These are phyloP conservation scores for Tilletiopsis washingtonensis DNA, from an alignment of 1,284 basidiomycete species.

Conservation along the genomic window DNA sequence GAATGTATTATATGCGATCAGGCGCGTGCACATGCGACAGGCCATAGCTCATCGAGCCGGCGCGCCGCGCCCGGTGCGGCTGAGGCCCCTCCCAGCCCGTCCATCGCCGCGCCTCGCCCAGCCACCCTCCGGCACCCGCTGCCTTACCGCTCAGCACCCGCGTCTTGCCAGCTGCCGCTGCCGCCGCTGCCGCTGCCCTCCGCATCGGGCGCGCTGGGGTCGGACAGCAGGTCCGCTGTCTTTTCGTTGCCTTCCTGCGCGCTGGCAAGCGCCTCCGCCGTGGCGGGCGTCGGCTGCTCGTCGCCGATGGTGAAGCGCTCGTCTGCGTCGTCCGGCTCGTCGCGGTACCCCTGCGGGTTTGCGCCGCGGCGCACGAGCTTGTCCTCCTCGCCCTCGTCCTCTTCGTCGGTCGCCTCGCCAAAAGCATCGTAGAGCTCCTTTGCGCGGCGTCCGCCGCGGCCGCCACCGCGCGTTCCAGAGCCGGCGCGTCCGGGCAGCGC, in stretches of 20 bases:
- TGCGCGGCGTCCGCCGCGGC: constrained; percentile 25
- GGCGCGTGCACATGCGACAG: no score
- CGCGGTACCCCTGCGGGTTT: background rate
- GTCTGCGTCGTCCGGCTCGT: constrained; percentile 3
- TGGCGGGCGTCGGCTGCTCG: constrained; percentile 1
- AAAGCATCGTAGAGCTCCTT: constrained; percentile 50
- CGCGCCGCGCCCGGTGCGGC: no score
- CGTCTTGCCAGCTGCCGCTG: constrained; percentile 4
- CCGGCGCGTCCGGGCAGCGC: constrained; percentile 28
- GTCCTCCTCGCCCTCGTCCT: constrained; percentile 18
- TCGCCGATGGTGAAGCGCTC: constrained; percentile 6
- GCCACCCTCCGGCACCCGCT: no score
- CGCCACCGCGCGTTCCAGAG: constrained; percentile 11
- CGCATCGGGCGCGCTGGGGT: background rate
- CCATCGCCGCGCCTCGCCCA: no score
- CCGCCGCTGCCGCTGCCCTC: background rate
- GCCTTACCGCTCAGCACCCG: no score
- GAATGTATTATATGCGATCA: no score
- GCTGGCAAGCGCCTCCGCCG: constrained; percentile 19
- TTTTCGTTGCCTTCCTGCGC: constrained; percentile 21
- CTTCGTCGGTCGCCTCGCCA: constrained; percentile 44
- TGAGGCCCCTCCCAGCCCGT: no score
- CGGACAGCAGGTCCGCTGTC: constrained; percentile 1
- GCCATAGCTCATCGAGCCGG: no score
- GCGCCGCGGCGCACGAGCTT: background rate